phyloP scores from a whole-genome alignment of 257 asterid species.

The Ligustrum vulgare region DNA sequence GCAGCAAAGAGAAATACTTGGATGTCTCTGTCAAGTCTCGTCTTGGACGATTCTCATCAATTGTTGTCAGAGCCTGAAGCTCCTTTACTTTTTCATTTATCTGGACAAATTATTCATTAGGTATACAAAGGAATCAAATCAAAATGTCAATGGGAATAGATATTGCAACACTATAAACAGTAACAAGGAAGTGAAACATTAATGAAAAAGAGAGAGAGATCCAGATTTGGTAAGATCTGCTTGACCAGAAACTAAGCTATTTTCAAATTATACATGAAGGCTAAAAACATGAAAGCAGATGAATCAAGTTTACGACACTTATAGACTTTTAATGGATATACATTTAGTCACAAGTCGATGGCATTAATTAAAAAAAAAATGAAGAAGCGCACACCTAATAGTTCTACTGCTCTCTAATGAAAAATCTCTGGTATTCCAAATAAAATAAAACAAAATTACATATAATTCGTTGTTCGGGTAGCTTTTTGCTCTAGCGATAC shows the following conservation, averaged over 20 bases:
- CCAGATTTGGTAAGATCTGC: not conserved
- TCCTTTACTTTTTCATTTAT: conserved; percentile 67
- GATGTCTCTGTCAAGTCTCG: conserved; percentile 42
- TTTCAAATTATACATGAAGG: not conserved
- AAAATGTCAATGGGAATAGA: conserved; percentile 9
- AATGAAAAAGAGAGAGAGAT: not conserved
- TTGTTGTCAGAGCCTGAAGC: conserved; percentile 46
- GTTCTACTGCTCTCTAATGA: not conserved
- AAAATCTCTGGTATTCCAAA: not conserved
- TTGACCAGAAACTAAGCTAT: not conserved
- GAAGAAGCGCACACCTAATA: not conserved
- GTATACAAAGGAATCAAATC: conserved; percentile 9
- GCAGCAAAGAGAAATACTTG: conserved; percentile 51
- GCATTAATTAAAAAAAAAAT: not conserved
- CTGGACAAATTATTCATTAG: conserved; percentile 37
- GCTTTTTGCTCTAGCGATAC: no score
- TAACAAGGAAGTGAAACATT: conserved; percentile 14
- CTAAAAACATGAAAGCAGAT: not conserved
- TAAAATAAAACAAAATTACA: no score
- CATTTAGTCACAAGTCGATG: not conserved
- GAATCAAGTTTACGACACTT: conserved; percentile 1
- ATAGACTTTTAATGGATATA: not conserved
- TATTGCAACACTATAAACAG: conserved; percentile 18
- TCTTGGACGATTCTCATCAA: conserved; percentile 39
- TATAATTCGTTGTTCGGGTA: no score